Evolutionary conservation across 2,329 filamentous ascomycete genomes (phyloP).

Genomic region (Fusarium hainanense): DNA sequence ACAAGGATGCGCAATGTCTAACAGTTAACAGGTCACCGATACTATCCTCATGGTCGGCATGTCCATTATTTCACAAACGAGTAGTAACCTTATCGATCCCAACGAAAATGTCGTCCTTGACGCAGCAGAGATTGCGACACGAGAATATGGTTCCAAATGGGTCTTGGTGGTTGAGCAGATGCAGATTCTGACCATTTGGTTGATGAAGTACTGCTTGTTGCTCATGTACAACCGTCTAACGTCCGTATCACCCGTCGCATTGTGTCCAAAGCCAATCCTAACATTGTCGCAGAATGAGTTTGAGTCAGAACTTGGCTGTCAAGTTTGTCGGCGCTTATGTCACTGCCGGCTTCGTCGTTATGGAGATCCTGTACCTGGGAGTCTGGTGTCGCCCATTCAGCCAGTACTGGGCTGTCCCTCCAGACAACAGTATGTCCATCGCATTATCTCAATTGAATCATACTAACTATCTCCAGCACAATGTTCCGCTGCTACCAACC

Average conservation of each 20-base stretch:
- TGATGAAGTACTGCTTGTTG: constrained; percentile 66
- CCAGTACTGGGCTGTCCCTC: constrained; percentile 68
- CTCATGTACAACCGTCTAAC: constrained; percentile 68
- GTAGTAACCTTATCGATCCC: constrained; percentile 68
- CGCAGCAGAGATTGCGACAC: constrained; percentile 53
- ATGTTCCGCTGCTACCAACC: constrained; percentile 67
- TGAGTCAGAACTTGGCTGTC: constrained; percentile 60
- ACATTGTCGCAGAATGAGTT: constrained; percentile 52
- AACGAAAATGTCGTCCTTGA: constrained; percentile 59
- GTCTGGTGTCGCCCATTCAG: constrained; percentile 67
- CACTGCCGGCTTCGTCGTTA: constrained; percentile 58
- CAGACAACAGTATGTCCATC: constrained; percentile 55
- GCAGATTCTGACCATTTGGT: constrained; percentile 69
- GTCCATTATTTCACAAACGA: constrained; percentile 66
- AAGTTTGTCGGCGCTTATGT: constrained; percentile 62
- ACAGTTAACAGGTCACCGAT: constrained; percentile 55
- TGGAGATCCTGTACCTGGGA: constrained; percentile 61
- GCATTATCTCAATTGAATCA: not conserved
- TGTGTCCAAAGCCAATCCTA: not conserved
- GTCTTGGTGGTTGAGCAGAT: constrained; percentile 71
- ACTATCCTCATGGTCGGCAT: constrained; percentile 65
- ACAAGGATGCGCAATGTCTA: not conserved
- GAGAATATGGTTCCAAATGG: constrained; percentile 68
- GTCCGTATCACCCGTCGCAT: constrained; percentile 46
- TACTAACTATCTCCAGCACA: constrained; percentile 55